Evolutionary conservation across 2,329 filamentous ascomycete species (phyloP), one percentile per base, ranked within the genome.

Genomic region (Pseudogymnoascus sp.): DNA sequence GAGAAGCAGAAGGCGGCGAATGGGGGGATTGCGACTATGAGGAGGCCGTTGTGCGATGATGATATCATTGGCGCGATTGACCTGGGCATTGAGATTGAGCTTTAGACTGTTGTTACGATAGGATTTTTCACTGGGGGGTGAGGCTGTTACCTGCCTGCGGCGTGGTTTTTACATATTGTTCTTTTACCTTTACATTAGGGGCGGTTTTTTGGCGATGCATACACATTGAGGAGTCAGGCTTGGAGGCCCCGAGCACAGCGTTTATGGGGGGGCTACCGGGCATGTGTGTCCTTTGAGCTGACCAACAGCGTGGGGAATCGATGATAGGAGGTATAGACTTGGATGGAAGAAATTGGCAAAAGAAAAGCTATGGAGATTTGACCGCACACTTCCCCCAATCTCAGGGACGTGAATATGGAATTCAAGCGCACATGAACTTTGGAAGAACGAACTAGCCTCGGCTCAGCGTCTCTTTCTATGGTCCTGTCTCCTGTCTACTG

Each of bases 21-120:
- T 58, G 70, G 71, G 65, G 81, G 85, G 67, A 84, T 87, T 64
- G 82, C 84, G 2, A 86, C 86, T 11, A 89, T 91, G 58, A 90
- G 93, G 71, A 87, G 90, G 76, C 87, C 88, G 30, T 83, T 92
- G 63, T 88, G 89, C 79, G 92, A 96, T 65, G 94, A 97, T 72
- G 94, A 97, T 71, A 89, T 97, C 62, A 93, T 97, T 74, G 92
- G 89, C 1, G 83, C 86, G 25, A 79, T 97, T 78, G 94, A 97
- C 73, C 77, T 97, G 69, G 93, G 91, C 28, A 91, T 97, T 72
- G 93, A 97, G 69, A 87, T 96, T 69, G 92, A 96, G 68, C 60
- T 73, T 42, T 69, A 64, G 42, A 49, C 12, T 25, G 22, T 49
- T 49, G 22, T 49, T 45, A 28, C 14, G 42, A 49, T 49, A 49